Evolutionary conservation across 2,329 filamentous ascomycete species (phyloP), one percentile per base, ranked within the genome.

Genomic region (Iodosphaeria phyllophila): DNA sequence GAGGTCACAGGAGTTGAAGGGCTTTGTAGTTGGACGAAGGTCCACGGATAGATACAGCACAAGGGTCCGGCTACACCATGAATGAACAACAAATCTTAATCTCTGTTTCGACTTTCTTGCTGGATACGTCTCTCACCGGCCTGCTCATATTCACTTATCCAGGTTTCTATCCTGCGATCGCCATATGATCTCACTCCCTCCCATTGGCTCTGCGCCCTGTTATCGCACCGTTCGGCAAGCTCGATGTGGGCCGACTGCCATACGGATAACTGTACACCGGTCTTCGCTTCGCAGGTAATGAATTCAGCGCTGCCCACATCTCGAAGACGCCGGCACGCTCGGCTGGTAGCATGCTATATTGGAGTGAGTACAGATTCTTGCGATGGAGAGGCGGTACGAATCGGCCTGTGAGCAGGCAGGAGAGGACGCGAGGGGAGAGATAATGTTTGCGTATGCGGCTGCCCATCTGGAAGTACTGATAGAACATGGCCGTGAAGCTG

Each of bases 341-440:
- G 6, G 79, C 76, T 0, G 91, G 91, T 20, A 98, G 61, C 82
- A 95, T 95, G 53, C 82, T 92, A 50, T 98, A 98, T 52, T 98
- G 89, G 40, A 98, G 58, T 37, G 82, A 91, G 51, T 98, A 98
- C 25, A 98, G 60, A 42, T 89, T 91, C 43, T 84, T 86, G 26
- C 91, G 69, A 44, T 93, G 84, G 24, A 98, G 91, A 0, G 91
- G 86, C 8, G 86, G 89, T 2, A 95, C 83, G 35, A 93, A 93
- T 32, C 77, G 78, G 30, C 89, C 89, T 0, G 82, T 92, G 13
- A 84, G 58, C 2, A 98, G 71, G 39, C 82, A 89, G 19, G 92
- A 61, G 23, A 95, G 66, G 12, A 98, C 91, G 9, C 74, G 68
- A 0, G 82, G 82, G 0, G 83, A 86, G 21, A 95, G 62, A 47